These are phyloP conservation scores for Parascedosporium putredinis DNA, from an alignment of 2,329 filamentous ascomycete genomes.

Conservation along the genomic window DNA sequence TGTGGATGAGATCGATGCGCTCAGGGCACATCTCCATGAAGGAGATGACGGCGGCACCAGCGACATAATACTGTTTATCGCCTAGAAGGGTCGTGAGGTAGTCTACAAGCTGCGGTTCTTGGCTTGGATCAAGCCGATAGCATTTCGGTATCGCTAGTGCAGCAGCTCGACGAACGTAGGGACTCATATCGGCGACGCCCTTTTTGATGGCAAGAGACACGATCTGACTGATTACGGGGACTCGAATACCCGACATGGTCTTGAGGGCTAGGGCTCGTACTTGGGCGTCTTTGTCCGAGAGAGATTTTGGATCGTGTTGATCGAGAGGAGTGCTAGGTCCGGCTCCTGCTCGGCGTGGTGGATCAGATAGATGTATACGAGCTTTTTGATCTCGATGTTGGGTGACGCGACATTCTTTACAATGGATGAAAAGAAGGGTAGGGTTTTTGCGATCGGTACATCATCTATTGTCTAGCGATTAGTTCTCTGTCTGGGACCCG, in stretches of 20 bases:
- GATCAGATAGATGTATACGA: slow-evolving; percentile 96
- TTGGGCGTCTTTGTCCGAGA: slow-evolving; percentile 85
- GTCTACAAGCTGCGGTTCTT: slow-evolving; percentile 74
- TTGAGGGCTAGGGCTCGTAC: slow-evolving; percentile 84
- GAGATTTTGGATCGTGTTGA: slow-evolving; percentile 98
- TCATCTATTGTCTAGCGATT: slow-evolving; percentile 58
- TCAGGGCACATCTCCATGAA: slow-evolving; percentile 87
- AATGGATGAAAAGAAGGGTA: slow-evolving; percentile 92
- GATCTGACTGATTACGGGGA: slow-evolving; percentile 95
- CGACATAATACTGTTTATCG: slow-evolving; percentile 94
- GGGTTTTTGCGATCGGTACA: slow-evolving; percentile 84
- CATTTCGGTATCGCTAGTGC: slow-evolving; percentile 94
- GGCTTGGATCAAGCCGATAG: slow-evolving; percentile 79
- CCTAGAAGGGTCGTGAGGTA: slow-evolving; percentile 69
- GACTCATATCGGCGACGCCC: slow-evolving; percentile 86
- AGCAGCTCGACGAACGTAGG: slow-evolving; percentile 83
- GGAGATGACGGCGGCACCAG: slow-evolving; percentile 80
- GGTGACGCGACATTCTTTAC: slow-evolving; percentile 96
- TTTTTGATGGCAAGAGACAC: slow-evolving; percentile 94
- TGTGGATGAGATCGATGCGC: slow-evolving; percentile 77
- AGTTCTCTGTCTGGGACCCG: too few species aligned
- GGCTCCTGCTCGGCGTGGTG: slow-evolving; percentile 95
- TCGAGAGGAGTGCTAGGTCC: slow-evolving; percentile 87
- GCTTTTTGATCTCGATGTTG: slow-evolving; percentile 90
- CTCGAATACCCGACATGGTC: slow-evolving; percentile 95